Evolutionary conservation across 208 protist species (phyloP), one percentile per base, ranked within the genome.

Genomic region (Leishmania aethiopica): DNA sequence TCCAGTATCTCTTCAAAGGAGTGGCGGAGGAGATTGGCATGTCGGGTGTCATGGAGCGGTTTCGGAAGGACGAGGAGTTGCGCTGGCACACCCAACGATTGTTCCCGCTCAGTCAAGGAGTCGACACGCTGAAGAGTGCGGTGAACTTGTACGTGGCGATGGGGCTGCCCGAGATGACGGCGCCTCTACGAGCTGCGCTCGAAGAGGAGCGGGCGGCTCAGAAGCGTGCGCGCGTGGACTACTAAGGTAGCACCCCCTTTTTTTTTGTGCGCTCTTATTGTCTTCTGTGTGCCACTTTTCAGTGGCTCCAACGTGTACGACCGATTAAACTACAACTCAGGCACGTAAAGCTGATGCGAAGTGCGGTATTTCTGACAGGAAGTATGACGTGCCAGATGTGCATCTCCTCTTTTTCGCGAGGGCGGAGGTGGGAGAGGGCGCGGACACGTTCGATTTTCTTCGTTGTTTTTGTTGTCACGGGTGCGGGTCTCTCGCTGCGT

Each of bases 71-170:
- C 71, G 76, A 80, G 32, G 94, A 97, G 67, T 60, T 95, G 47
- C 72, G 81, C 15, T 86, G 82, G 55, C 85, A 87, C 69, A 90
- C 91, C 15, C 73, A 75, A 6, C 88, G 84, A 78, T 83, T 97
- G 15, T 93, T 95, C 53, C 94, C 94, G n/a, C 57, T 93, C 6
- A 45, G 84, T 40, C 71, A 80, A 22, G 86, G 76, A 35, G 77
- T 62, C 3, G 85, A 88, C 42, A 79, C 73, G 7, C 76, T 97
- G 42, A 91, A 95, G 74, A 40, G 40, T 5, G 89, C 91, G 0
- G 85, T 95, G 35, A 93, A 96, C 67, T 79, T 97, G 73, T 95
- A 90, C 79, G 92, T 92, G 57, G 91, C 93, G 53, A 96, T 96
- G 93, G 86, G 84, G 32, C 59, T 96, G 11, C 85, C 87, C 5